Evolutionary conservation across 2,329 filamentous ascomycete genomes (phyloP).

Genomic region (Passalora sequoiae): DNA sequence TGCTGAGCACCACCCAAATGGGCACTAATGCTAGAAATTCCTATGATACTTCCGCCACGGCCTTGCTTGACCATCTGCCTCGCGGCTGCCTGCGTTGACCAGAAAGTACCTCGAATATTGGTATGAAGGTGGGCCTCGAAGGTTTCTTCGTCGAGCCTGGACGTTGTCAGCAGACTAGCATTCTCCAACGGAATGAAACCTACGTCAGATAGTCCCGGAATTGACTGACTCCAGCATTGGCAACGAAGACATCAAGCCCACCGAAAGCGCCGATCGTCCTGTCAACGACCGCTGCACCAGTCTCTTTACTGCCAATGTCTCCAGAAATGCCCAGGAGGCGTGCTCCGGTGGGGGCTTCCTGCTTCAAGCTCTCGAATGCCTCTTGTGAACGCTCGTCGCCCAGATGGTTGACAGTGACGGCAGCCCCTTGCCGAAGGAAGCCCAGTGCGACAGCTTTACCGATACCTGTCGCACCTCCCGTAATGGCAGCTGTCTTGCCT

Average conservation of each 20-base stretch:
- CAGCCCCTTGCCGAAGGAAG: slow-evolving; percentile 70
- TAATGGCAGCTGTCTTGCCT: slow-evolving; percentile 77
- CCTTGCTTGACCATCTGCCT: slow-evolving; percentile 69
- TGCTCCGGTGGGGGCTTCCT: slow-evolving; percentile 34
- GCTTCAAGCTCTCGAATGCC: slow-evolving; percentile 45
- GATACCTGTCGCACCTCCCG: slow-evolving; percentile 79
- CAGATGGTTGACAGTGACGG: slow-evolving; percentile 75
- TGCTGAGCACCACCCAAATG: slow-evolving; percentile 73
- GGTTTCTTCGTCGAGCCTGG: slow-evolving; percentile 60
- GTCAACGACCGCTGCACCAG: slow-evolving; percentile 61
- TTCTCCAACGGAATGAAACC: neutral
- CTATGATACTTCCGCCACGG: slow-evolving; percentile 73
- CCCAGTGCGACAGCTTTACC: slow-evolving; percentile 77
- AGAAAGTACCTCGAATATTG: slow-evolving; percentile 81
- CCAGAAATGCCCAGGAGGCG: slow-evolving; percentile 62
- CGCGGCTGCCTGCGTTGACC: slow-evolving; percentile 76
- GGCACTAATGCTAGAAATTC: slow-evolving; percentile 66
- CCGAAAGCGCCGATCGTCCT: slow-evolving; percentile 58
- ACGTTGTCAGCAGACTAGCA: neutral
- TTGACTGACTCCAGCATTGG: slow-evolving; percentile 81
- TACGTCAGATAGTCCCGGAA: slow-evolving; percentile 82
- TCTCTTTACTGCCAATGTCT: slow-evolving; percentile 69
- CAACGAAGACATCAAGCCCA: slow-evolving; percentile 65
- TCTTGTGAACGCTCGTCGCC: slow-evolving; percentile 47
- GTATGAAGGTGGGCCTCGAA: slow-evolving; percentile 65